Percentiles rank a stretch among this genome's conserved stretches.
Conservation (phyloP, 2,329 filamentous ascomycete genomes). For the Pseudogymnoascus sp. region DNA sequence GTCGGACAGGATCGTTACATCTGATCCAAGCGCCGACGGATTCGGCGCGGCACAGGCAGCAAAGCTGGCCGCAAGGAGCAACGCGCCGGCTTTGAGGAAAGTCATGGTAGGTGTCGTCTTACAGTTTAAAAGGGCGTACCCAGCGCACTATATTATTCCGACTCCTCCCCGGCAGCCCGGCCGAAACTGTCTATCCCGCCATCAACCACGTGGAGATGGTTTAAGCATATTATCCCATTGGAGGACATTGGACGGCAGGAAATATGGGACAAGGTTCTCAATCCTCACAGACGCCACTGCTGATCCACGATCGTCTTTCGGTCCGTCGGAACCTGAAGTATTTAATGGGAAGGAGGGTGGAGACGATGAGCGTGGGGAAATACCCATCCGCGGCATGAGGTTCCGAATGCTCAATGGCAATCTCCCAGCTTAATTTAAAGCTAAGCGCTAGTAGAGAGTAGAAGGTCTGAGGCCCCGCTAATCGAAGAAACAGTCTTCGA, state of each 20-base stretch:
- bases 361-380: neutral
- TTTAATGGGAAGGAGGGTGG: neutral
- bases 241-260: neutral
- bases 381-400: neutral
- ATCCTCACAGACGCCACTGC: conserved; percentile 14
- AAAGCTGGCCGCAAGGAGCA: neutral
- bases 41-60: neutral
- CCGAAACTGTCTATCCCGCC: neutral
- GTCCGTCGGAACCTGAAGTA: neutral
- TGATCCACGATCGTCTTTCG: conserved; percentile 13
- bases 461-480: neutral
- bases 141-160: neutral
- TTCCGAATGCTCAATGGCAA: neutral
- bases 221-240: neutral
- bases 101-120: neutral
- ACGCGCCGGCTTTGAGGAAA: neutral
- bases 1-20: conserved; percentile 11
- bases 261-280: conserved; percentile 9
- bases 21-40: neutral
- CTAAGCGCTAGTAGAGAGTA: neutral
- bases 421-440: neutral
- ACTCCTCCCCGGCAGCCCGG: neutral
- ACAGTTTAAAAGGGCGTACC: neutral
- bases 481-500: neutral
- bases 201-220: neutral